A percentile compares a stretch with the other conserved stretches of the same genome.
Evolutionary conservation across 345 rosid genomes (phyloP).

Genomic region (Carallia pectinifolia): DNA sequence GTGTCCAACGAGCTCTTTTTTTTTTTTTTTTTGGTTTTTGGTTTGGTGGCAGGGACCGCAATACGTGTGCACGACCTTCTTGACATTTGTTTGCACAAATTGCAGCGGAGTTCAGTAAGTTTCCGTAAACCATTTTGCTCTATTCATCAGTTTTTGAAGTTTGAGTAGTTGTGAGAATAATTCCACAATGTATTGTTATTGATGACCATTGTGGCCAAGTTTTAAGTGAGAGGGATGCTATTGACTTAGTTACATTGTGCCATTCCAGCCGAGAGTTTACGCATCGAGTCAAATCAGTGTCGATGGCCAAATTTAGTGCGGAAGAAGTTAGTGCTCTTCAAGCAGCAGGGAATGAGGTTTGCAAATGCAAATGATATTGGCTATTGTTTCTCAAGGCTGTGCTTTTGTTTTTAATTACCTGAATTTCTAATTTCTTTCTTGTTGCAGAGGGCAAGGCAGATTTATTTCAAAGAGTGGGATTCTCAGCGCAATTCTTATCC

Average conservation of each 20-base stretch:
- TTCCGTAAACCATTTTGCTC: background rate
- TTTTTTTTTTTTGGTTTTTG: background rate
- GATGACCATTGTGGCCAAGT: background rate
- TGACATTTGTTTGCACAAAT: constrained; percentile 78
- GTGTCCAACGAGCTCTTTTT: constrained; percentile 11
- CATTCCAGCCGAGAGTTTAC: constrained; percentile 79
- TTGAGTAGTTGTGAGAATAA: background rate
- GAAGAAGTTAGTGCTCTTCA: constrained; percentile 82
- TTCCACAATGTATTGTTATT: background rate
- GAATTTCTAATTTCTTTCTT: background rate
- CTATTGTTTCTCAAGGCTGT: background rate
- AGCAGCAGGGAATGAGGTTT: constrained; percentile 84
- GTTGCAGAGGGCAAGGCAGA: constrained; percentile 67
- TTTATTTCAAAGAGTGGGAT: constrained; percentile 78
- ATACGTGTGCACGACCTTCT: constrained; percentile 88
- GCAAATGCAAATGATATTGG: background rate
- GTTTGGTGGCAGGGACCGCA: constrained; percentile 73
- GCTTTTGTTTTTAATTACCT: constrained; percentile 1
- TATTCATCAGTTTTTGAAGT: background rate
- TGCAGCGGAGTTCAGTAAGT: constrained; percentile 90
- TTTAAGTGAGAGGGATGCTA: background rate
- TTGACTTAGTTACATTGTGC: background rate
- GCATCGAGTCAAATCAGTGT: constrained; percentile 84
- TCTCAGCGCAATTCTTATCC: constrained; percentile 61
- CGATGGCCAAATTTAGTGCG: constrained; percentile 80